These are phyloP conservation scores for barrel medic (Medicago truncatula) DNA, from an alignment of 306 rosid species.

Conservation along the genomic window MtrunA17r5.0-ANR NC_053047.1:15214001-15214500, in stretches of 20 bases:
- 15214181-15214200: neutral
- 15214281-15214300: constrained; percentile 92
- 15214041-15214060: constrained; percentile 85
- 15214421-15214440: neutral
- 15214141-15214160: constrained; percentile 88
- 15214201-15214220: neutral
- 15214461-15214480: neutral
- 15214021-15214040: constrained; percentile 94
- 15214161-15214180: neutral
- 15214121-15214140: constrained; percentile 93
- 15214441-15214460: neutral
- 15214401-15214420: neutral
- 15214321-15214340: constrained; percentile 93
- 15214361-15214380: constrained; percentile 50
- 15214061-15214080: constrained; percentile 87
- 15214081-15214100: constrained; percentile 96
- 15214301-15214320: constrained; percentile 96
- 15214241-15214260: constrained; percentile 83
- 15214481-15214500: neutral
- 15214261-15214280: constrained; percentile 91
- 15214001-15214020: constrained; percentile 94
- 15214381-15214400: neutral
- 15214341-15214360: constrained; percentile 72
- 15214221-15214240: constrained; percentile 44
- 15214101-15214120: constrained; percentile 91